Evolutionary conservation across 139 green algal genomes (phyloP).

Genomic region (Picochlorum sp.): DNA sequence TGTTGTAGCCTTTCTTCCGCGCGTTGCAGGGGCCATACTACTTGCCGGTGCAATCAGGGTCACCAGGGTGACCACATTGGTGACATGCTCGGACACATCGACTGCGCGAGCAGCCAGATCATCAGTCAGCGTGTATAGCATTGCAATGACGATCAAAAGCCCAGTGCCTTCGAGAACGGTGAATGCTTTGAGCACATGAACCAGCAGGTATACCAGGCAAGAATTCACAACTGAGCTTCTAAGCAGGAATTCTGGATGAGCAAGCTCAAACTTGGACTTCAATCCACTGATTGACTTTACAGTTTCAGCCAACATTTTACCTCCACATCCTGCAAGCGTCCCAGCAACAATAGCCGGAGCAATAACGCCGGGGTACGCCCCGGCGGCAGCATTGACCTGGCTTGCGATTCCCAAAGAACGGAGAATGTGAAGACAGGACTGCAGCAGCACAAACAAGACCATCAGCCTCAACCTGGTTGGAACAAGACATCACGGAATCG

Average conservation of each 20-base stretch:
- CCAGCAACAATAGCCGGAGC: conserved; percentile 9
- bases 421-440: conserved; percentile 9
- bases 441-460: neutral
- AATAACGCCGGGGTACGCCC: conserved; percentile 2
- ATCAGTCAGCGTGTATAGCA: neutral
- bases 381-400: conserved; percentile 6
- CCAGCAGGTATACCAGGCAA: neutral
- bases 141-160: neutral
- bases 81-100: neutral
- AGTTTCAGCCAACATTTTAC: conserved; percentile 8
- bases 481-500: neutral
- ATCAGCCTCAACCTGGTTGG: no score
- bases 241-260: neutral
- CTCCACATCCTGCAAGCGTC: conserved; percentile 1
- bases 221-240: neutral
- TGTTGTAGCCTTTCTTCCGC: neutral
- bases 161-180: neutral
- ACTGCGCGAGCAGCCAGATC: neutral
- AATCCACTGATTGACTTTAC: conserved; percentile 1
- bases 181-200: conserved; percentile 3
- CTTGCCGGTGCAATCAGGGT: conserved; percentile 5
- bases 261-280: neutral
- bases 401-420: neutral
- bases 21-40: neutral
- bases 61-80: conserved; percentile 6